These are phyloP conservation scores for Fusarium austroafricanum DNA, from an alignment of 2,329 filamentous ascomycete species.

Conservation along the genomic window DNA sequence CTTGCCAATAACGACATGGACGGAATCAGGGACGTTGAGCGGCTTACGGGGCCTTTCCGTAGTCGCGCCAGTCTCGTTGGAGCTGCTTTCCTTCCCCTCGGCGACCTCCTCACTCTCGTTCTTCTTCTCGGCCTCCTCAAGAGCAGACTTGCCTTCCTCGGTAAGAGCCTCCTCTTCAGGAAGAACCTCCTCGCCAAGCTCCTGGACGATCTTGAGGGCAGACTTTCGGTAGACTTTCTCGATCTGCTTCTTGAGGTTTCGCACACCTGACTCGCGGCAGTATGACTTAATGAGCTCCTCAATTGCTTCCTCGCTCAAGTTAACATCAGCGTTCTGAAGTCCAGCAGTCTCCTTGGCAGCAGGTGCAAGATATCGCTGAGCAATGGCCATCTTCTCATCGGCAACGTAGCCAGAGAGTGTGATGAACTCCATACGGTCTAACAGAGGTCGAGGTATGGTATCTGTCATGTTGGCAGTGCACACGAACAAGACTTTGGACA, in stretches of 20 bases:
- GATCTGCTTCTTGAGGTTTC: constrained; percentile 99
- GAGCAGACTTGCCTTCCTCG: constrained; percentile 83
- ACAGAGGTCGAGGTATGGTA: constrained; percentile 91
- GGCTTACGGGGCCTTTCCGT: constrained; percentile 79
- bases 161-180: constrained; percentile 86
- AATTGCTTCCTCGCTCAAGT: constrained; percentile 86
- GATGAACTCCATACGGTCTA: constrained; percentile 98
- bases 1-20: constrained; percentile 87
- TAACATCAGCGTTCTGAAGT: constrained; percentile 89
- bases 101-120: constrained; percentile 73
- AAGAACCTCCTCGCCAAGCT: constrained; percentile 86
- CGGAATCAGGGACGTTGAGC: constrained; percentile 84
- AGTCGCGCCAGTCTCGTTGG: constrained; percentile 51
- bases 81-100: constrained; percentile 49
- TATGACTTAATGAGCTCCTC: constrained; percentile 99
- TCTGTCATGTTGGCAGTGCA: constrained; percentile 99
- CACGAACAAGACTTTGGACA: constrained; percentile 97
- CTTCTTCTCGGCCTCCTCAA: constrained; percentile 77
- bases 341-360: constrained; percentile 95
- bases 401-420: constrained; percentile 95
- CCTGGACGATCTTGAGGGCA: constrained; percentile 95
- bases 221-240: constrained; percentile 99
- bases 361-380: constrained; percentile 90
- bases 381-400: constrained; percentile 99
- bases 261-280: constrained; percentile 95